Percentiles rank a stretch among this genome's conserved stretches.
phyloP scores from a whole-genome alignment of 805 yeast genomes.

The Lipomyces yamanashiensis region DNA sequence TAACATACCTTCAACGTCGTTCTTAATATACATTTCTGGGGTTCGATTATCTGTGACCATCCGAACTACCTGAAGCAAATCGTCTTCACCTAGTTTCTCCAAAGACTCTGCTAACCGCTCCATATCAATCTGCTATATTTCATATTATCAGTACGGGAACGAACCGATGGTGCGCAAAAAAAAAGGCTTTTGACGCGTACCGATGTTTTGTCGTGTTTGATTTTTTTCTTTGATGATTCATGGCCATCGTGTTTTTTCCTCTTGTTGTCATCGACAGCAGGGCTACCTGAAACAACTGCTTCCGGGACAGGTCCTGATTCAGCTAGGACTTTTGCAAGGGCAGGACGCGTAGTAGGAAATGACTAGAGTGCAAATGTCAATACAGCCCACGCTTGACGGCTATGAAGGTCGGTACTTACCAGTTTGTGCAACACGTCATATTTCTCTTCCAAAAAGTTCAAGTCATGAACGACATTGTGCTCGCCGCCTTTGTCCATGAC shows the following conservation, averaged over 20 bases:
- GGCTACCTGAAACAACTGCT: slow-evolving; percentile 38
- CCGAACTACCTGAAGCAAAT: slow-evolving; percentile 90
- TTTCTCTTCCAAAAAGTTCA: slow-evolving; percentile 78
- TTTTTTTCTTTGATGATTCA: slow-evolving; percentile 45
- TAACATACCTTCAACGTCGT: slow-evolving; percentile 71
- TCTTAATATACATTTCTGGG: slow-evolving; percentile 91
- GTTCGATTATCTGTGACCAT: slow-evolving; percentile 97
- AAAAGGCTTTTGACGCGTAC: slow-evolving; percentile 4
- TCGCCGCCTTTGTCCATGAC: slow-evolving; percentile 88
- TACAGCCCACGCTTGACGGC: background rate
- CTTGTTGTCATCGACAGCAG: slow-evolving; percentile 35
- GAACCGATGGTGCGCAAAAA: background rate
- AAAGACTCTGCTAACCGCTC: slow-evolving; percentile 89
- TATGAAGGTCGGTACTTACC: slow-evolving; percentile 15
- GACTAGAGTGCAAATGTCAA: slow-evolving; percentile 41
- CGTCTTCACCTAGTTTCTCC: slow-evolving; percentile 88
- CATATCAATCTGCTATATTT: slow-evolving; percentile 60
- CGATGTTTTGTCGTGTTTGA: slow-evolving; percentile 53
- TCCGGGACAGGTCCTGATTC: slow-evolving; percentile 86
- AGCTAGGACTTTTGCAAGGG: slow-evolving; percentile 68
- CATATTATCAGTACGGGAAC: background rate
- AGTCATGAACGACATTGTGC: slow-evolving; percentile 81
- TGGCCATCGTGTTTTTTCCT: slow-evolving; percentile 47
- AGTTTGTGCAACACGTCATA: slow-evolving; percentile 80
- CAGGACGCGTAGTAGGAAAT: slow-evolving; percentile 77